These are phyloP conservation scores for Aspergillus fructus DNA, from an alignment of 2,329 filamentous ascomycete genomes.

Conservation along the genomic window DNA sequence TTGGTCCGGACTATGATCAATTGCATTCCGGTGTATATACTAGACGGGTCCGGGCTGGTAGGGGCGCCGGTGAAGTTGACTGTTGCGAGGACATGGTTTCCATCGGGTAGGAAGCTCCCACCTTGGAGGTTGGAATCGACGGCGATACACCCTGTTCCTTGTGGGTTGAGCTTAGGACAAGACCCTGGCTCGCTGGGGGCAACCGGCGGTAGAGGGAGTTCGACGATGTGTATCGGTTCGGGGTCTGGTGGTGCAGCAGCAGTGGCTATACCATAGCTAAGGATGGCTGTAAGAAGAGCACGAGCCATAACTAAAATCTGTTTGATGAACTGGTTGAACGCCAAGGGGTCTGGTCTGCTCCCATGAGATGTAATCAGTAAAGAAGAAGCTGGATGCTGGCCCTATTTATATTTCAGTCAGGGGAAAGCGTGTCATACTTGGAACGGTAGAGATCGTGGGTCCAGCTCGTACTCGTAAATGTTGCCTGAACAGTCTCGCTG, in stretches of 20 bases:
- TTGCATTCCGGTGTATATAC: slow-evolving; percentile 44
- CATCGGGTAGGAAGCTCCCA: background rate
- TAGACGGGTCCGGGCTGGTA: slow-evolving; percentile 35
- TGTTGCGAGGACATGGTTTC: background rate
- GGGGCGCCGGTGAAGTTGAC: slow-evolving; percentile 45
- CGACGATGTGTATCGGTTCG: background rate
- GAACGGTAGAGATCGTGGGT: too few species aligned
- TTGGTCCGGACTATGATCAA: slow-evolving; percentile 46
- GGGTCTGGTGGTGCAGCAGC: background rate
- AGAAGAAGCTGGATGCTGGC: too few species aligned
- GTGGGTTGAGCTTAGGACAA: background rate
- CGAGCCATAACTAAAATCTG: too few species aligned
- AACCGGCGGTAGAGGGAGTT: background rate
- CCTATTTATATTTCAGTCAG: too few species aligned
- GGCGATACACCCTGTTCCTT: background rate
- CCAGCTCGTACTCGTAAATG: too few species aligned
- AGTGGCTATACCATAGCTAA: too few species aligned
- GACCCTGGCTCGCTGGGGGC: background rate
- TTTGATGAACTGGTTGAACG: too few species aligned
- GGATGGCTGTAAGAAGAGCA: too few species aligned
- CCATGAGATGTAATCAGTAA: too few species aligned
- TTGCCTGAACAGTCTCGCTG: too few species aligned
- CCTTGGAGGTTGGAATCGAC: background rate
- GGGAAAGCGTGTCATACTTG: too few species aligned
- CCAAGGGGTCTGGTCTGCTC: too few species aligned